These are phyloP conservation scores for Endocalyx cinctus DNA, from an alignment of 2,329 filamentous ascomycete genomes.

Conservation along the genomic window DNA sequence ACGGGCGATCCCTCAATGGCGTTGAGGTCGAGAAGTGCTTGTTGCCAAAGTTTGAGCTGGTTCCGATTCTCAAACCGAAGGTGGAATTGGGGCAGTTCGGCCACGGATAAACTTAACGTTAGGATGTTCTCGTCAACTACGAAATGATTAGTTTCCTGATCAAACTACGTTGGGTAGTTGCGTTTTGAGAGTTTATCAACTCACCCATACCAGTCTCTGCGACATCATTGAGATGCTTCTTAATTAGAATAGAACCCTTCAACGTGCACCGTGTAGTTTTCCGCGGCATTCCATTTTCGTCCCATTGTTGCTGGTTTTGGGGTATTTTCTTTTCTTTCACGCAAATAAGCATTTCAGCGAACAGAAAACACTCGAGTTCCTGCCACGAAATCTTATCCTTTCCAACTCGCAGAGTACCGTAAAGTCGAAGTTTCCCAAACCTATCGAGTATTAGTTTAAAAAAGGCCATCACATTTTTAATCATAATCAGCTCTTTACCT, in stretches of 20 bases:
- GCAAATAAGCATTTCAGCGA: constrained; percentile 98
- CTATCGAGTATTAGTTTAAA: constrained; percentile 38
- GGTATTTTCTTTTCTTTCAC: constrained; percentile 90
- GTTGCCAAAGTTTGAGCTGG: constrained; percentile 86
- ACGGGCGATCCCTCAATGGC: constrained; percentile 59
- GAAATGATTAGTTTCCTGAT: no score
- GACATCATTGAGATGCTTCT: constrained; percentile 92
- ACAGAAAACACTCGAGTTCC: constrained; percentile 93
- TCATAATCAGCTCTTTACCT: constrained; percentile 43
- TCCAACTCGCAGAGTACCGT: constrained; percentile 85
- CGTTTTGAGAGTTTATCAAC: no score
- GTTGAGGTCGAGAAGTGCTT: constrained; percentile 80
- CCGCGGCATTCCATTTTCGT: constrained; percentile 50
- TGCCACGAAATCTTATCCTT: constrained; percentile 98
- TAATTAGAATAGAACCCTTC: constrained; percentile 96
- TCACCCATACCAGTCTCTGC: constrained; percentile 57
- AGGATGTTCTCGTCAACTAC: constrained; percentile 72
- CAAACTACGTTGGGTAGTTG: no score
- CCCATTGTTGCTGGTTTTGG: constrained; percentile 59
- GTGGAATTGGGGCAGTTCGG: constrained; percentile 90
- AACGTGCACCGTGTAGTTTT: constrained; percentile 77
- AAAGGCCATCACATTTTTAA: constrained; percentile 1
- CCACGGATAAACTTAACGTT: constrained; percentile 84
- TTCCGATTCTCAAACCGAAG: constrained; percentile 79
- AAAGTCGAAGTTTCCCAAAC: constrained; percentile 87